Base-by-base conservation (phyloP, 352 stramenopile species). In the Pythium grandisporangium region DNA sequence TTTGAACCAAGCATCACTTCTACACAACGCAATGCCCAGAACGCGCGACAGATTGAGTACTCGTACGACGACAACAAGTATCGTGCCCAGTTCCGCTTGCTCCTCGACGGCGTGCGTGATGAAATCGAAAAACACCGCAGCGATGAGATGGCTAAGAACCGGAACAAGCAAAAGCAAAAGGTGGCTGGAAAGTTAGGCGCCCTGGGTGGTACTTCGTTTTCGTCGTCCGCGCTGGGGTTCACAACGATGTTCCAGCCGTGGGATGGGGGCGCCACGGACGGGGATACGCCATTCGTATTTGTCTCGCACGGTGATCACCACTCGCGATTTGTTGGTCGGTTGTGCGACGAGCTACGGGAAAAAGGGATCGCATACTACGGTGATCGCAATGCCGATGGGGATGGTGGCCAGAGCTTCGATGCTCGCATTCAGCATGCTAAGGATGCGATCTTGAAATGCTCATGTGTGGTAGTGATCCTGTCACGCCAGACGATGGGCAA, bases 21-120 rank as follows among this genome's bases (percentile, higher is more conserved):
- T 8, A 78, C 58, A 1, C 68, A 63, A 34, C 58, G 68, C 4
- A 81, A 82, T 42, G 53, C 54, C 0, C 51, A 55, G 14, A 88
- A 90, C 44, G 41, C 56, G 7, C 50, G 62, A 21, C 71, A 89
- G 50, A 84, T 91, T 34, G 76, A 82, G 54, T 93, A 90, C 48
- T 63, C 80, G 36, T 93, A 93, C 48, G 58, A 82, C 17, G 72
- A 89, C 16, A 37, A 34, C 23, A 80, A 74, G 58, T 93, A 75
- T 42, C 57, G 80, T 44, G 42, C 63, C 6, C 77, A 93, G 39
- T 88, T 91, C 49, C 74, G 76, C 1, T 51, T 88, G 45, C 32
- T 93, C 20, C 53, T 91, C 1, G 80, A 93, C 51, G 77, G 80
- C 1, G 75, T 93, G 3, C 74, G 75, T 3, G 80, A 93, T 37